Evolutionary conservation across 345 rosid species (phyloP), one percentile per base, ranked within the genome.

Genomic region (Ceriops tagal): DNA sequence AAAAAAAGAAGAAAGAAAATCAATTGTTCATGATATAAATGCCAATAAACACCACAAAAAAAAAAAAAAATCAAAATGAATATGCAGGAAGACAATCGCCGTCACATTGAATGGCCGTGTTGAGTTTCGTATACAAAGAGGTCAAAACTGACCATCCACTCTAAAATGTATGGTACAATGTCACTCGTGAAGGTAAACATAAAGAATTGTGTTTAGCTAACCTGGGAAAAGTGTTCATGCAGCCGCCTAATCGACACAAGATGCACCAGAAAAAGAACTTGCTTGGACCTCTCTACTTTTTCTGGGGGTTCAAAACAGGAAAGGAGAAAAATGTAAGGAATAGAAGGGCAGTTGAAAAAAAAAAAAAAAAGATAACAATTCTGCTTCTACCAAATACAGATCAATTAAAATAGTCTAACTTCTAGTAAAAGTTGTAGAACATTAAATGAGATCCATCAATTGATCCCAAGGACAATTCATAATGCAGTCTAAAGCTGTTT

Each of bases 161-260:
- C 62, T 62, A 62, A 56, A 56, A 77, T 58, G n/a, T 63, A 65
- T 27, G 49, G 62, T 66, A 69, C 21, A 16, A 68, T 39, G 61
- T 75, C 47, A 47, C 57, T 16, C 52, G 6, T 16, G 18, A 58
- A 55, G 47, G 34, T 18, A 16, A 60, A 73, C 66, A 61, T 31
- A 52, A 47, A 20, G 64, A 58, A 71, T 61, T 66, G 72, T 71
- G 70, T 83, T 75, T 59, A 69, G 71, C 86, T 80, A 78, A 87
- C 89, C 87, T 87, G 81, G 76, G 55, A 47, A 64, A 67, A 71
- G 63, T 47, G 49, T 72, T 72, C 56, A 34, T 0, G 51, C 39
- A 64, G 76, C 65, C 60, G 60, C 49, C 62, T 47, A 68, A 47
- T 77, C 63, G 53, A 66, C 30, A 73, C 79, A 62, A 35, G 58